Conservation (phyloP, 202 grass and related monocot species). For the Saccharum hybrid region DNA sequence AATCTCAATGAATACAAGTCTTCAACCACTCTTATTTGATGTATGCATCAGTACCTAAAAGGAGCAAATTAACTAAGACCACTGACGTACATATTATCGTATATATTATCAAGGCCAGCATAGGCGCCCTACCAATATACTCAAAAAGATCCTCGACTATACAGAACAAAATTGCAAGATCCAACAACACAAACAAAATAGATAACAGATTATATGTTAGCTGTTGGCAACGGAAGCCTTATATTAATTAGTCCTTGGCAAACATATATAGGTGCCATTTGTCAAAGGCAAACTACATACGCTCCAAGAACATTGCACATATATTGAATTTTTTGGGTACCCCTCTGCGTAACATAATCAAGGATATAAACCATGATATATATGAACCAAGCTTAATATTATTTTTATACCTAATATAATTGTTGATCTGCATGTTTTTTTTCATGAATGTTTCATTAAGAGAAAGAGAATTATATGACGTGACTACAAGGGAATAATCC, state of each 20-base stretch:
- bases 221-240: background rate
- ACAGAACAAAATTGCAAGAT: conserved; percentile 34
- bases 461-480: background rate
- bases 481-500: background rate
- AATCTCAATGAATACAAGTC: background rate
- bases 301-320: background rate
- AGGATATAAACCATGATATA: conserved; percentile 6
- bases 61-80: background rate
- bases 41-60: background rate
- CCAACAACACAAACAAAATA: conserved; percentile 37
- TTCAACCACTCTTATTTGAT: conserved; percentile 5
- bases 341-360: background rate
- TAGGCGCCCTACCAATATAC: background rate
- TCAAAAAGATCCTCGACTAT: conserved; percentile 18
- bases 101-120: background rate
- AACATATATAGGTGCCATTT: conserved; percentile 28
- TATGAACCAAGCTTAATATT: background rate
- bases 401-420: background rate
- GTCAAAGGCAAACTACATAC: background rate
- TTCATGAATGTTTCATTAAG: background rate
- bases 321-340: background rate
- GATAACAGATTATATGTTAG: conserved; percentile 3
- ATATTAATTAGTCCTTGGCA: background rate
- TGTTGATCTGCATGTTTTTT: background rate
- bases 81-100: background rate